Evolutionary conservation across 78 protist species (phyloP).

Genomic region (Parvularia atlantis): DNA sequence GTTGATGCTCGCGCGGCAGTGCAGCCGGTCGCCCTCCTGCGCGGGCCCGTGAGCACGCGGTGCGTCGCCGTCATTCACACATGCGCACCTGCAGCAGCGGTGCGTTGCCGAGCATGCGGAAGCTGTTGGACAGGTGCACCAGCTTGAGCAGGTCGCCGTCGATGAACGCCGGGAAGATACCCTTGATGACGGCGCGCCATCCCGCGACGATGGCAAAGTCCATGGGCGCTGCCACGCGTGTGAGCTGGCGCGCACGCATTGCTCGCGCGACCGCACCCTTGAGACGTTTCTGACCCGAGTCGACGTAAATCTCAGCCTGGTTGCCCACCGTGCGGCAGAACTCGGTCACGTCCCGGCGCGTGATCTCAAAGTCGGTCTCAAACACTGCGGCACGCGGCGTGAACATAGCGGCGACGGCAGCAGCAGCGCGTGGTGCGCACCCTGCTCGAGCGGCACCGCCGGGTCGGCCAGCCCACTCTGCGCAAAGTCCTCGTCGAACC

Average conservation of each 20-base stretch:
- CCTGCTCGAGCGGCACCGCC: no score
- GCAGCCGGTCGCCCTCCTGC: no score
- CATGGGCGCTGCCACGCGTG: conserved; percentile 27
- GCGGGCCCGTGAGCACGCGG: no score
- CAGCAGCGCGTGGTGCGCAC: no score
- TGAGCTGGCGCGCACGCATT: neutral
- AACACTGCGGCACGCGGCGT: no score
- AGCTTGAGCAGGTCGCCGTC: conserved; percentile 28
- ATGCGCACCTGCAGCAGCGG: no score
- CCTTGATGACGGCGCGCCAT: conserved; percentile 33
- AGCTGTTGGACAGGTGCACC: conserved; percentile 41
- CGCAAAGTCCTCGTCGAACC: conserved; percentile 32
- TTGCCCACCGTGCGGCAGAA: conserved; percentile 13
- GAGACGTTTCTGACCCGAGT: neutral
- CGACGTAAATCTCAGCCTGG: neutral
- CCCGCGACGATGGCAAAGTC: conserved; percentile 49
- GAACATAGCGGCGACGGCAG: no score
- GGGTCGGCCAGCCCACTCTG: no score
- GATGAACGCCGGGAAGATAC: conserved; percentile 12
- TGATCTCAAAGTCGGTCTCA: no score
- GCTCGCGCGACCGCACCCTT: neutral
- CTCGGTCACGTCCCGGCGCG: neutral
- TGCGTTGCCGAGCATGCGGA: neutral
- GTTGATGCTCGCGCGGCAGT: no score
- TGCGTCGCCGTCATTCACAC: no score